phyloP scores from a whole-genome alignment of 202 grass and related monocot species.

The Carex sylvatica region DNA sequence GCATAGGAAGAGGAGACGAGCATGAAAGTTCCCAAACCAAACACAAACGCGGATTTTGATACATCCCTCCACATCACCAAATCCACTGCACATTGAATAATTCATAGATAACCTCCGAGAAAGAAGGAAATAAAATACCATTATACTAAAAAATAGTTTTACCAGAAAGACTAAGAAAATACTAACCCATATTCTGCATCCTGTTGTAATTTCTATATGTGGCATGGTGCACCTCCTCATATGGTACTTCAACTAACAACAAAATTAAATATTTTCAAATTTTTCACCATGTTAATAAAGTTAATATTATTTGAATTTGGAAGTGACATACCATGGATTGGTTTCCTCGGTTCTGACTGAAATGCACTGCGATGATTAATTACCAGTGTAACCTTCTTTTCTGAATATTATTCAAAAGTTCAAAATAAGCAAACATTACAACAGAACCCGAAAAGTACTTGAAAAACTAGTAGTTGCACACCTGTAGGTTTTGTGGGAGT shows the following conservation, averaged over 20 bases:
- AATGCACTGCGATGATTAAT: constrained; percentile 29
- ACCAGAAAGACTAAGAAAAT: not conserved
- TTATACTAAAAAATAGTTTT: not conserved
- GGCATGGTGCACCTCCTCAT: constrained; percentile 45
- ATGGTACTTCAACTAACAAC: constrained; percentile 47
- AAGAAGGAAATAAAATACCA: constrained; percentile 20
- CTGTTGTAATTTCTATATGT: constrained; percentile 43
- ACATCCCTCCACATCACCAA: constrained; percentile 98
- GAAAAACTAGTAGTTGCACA: not conserved
- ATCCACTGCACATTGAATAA: constrained; percentile 57
- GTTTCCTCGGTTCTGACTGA: constrained; percentile 36
- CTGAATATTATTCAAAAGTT: constrained; percentile 34
- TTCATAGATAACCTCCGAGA: not conserved
- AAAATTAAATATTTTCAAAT: constrained; percentile 11
- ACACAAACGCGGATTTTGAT: constrained; percentile 90
- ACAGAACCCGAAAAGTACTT: not conserved
- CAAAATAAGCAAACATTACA: constrained; percentile 15
- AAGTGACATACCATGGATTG: constrained; percentile 44
- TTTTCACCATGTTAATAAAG: not conserved
- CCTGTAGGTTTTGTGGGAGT: constrained; percentile 24
- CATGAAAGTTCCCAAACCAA: constrained; percentile 89
- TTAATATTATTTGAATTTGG: constrained; percentile 7
- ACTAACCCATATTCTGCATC: constrained; percentile 88
- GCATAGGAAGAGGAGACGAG: constrained; percentile 86
- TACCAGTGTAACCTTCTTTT: constrained; percentile 50